Evolutionary conservation across 305 asterid species (phyloP).

Genomic region (Solanum hybrid): DNA sequence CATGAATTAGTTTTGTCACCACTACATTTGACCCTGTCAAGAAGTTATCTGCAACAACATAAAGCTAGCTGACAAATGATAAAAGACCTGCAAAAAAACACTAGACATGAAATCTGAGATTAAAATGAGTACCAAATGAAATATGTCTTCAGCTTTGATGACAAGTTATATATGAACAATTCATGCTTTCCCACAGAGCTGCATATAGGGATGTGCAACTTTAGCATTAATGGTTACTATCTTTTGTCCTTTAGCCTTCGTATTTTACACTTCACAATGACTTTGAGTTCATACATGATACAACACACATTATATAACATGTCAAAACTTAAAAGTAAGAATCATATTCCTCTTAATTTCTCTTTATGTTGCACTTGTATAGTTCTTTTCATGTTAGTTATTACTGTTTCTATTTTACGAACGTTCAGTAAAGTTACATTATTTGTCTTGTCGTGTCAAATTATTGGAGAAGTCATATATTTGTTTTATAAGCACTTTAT

Average conservation of each 20-base stretch:
- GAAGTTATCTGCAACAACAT: neutral
- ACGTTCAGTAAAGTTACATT: too few relatives aligned
- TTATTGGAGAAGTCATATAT: neutral
- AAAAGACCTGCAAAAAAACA: neutral
- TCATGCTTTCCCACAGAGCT: neutral
- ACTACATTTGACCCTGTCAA: neutral
- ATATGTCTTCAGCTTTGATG: neutral
- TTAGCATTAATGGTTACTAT: neutral
- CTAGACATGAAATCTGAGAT: neutral
- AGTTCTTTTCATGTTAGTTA: too few relatives aligned
- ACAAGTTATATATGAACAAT: neutral
- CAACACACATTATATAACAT: neutral
- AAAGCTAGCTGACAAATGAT: neutral
- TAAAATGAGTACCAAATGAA: neutral
- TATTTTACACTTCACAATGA: too few relatives aligned
- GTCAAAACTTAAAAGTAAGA: neutral
- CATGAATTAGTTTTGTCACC: neutral
- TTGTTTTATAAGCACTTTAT: neutral
- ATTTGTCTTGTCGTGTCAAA: too few relatives aligned
- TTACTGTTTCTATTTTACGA: too few relatives aligned
- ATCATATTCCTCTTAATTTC: neutral
- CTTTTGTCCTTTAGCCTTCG: neutral
- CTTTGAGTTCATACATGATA: too few relatives aligned
- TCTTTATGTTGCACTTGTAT: too few relatives aligned
- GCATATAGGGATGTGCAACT: neutral